These are phyloP conservation scores for Biscutella laevigata DNA, from an alignment of 441 rosid genomes.

Conservation along the genomic window DNA sequence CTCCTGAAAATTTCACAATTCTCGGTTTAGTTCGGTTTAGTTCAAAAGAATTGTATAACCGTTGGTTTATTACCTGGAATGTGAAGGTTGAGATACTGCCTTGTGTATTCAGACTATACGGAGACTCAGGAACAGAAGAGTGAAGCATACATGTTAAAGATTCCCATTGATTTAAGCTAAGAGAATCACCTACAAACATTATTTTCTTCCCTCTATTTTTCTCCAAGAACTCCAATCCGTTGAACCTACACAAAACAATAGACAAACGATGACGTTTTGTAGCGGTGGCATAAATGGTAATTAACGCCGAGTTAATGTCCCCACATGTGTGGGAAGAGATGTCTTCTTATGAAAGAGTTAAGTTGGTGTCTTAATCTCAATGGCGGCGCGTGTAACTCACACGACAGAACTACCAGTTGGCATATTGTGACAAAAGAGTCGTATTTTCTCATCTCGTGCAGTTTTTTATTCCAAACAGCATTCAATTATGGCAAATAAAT, in stretches of 20 bases:
- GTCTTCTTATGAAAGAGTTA: constrained; percentile 13
- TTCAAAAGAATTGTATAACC: no score
- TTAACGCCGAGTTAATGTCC: constrained; percentile 11
- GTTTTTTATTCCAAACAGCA: constrained; percentile 16
- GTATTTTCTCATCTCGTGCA: constrained; percentile 10
- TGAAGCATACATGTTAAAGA: constrained; percentile 75
- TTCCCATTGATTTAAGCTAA: constrained; percentile 71
- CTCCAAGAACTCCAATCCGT: constrained; percentile 44
- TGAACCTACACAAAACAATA: constrained; percentile 34
- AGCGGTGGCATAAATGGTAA: neutral
- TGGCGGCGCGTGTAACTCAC: constrained; percentile 18
- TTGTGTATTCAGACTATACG: constrained; percentile 34
- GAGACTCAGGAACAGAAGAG: constrained; percentile 44
- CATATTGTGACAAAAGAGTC: constrained; percentile 8
- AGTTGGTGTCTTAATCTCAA: constrained; percentile 11
- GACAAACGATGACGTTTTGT: neutral
- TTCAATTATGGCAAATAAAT: constrained; percentile 3
- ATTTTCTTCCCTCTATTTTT: constrained; percentile 57
- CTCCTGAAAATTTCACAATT: constrained; percentile 36
- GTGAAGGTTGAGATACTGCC: constrained; percentile 45
- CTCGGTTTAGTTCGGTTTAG: neutral
- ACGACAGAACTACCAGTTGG: constrained; percentile 3
- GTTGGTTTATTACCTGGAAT: constrained; percentile 35
- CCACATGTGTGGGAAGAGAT: constrained; percentile 17
- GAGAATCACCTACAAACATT: constrained; percentile 82